Base-by-base conservation (phyloP, 768 basidiomycete species). In the Russula sp. region DNA sequence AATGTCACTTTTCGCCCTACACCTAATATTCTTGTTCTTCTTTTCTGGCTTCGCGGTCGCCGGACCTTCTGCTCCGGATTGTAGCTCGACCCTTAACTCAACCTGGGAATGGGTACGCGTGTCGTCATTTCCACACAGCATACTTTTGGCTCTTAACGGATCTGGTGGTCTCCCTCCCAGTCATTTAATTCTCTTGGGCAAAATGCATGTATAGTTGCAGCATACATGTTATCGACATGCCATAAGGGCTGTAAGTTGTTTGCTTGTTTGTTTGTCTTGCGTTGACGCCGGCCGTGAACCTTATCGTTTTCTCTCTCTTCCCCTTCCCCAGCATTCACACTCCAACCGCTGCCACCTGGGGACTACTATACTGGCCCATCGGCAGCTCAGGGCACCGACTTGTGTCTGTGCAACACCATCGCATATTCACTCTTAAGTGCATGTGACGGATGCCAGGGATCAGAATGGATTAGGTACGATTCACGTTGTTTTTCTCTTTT, bases 381-480 rank as follows among this genome's bases (percentile, higher is more conserved):
- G 0, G 40, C 0, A 20, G 1, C 5, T 9, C 7, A 10, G 20
- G 52, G 34, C 14, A 4, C 1, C 10, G 5, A 20, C 40, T 6
- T 28, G 46, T 62, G 61, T 54, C 5, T 28, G 34, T 62, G 61
- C 20, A 62, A n/a, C 48, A 50, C 55, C 4, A 7, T 52, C 20
- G 20, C 1, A 5, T 52, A 52, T 32, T 52, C 38, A 3, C 61
- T 62, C 32, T 2, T 50, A 7, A 62, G 61, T 22, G 61, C 61
- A 9, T 62, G 61, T 24, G 61, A 26, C 6, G 54, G 24, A 30
- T 62, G 61, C 26, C 63, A 64, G 36, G 36, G 36, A 22, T 1
- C 1, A 24, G 5, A 6, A 0, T 64, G 52, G 63, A 49, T 11
- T 11, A 22, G 34, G 63, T 64, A 26, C 7, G 63, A 46, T 46